Evolutionary conservation across 2,329 filamentous ascomycete species (phyloP), one percentile per base, ranked within the genome.

Genomic region (Aspergillus uvarum): DNA sequence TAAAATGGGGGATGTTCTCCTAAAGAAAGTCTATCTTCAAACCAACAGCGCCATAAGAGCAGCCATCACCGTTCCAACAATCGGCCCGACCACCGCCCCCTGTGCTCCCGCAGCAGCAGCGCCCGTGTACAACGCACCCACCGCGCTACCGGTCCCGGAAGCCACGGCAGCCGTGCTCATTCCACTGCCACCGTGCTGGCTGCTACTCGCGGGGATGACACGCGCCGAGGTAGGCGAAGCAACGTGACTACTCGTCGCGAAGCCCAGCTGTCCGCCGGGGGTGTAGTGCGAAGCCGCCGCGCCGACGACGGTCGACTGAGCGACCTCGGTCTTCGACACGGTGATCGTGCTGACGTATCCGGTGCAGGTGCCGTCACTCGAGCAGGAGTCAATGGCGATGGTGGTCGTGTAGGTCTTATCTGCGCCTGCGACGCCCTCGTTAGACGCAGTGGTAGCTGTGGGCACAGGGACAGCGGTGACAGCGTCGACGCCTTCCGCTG

Each of bases 281-380:
- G 26, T 35, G 19, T 52, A 52, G 5, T 31, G 26, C 26, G 26
- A 8, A 29, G 26, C 26, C 26, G 26, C 19, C n/a, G n/a, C 8
- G 4, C 26, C 10, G 21, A 31, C 5, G 19, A 26, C 21, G 8
- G 51, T 53, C 32, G 51, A 24, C 2, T 44, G 51, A 7, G 21
- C 32, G 14, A 26, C 2, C 2, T 53, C 32, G 2, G 51, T 53
- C 51, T 56, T 59, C 14, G 62, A 54, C 4, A 67, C 71, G 8
- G 60, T 65, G 32, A 53, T 66, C 21, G 67, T 67, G 4, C 21
- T 65, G 49, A 38, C 32, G n/a, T 59, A 65, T 22, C 19, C 14
- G 2, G 51, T 35, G 14, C 56, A 69, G 14, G 61, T 63, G 22
- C 62, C 64, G 22, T 59, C 61, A 47, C 65, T 65, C 19, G 68